Evolutionary conservation across 208 protist genomes (phyloP).

Genomic region (Leishmania major): DNA sequence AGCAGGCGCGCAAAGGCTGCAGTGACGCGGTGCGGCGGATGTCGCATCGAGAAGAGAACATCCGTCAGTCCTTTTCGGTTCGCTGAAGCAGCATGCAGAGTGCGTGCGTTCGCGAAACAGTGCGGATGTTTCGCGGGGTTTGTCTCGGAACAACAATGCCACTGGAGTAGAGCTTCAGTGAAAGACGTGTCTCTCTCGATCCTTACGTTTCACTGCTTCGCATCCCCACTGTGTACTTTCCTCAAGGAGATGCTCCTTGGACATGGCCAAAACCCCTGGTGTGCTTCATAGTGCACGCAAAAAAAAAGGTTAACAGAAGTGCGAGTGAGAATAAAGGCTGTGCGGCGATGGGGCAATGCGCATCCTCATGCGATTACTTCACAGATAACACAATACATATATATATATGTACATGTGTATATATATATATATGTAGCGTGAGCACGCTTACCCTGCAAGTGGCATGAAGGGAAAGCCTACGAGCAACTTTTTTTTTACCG

Average conservation of each 20-base stretch:
- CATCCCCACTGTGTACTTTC: not conserved
- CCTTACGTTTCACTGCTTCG: not conserved
- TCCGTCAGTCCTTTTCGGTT: constrained; percentile 65
- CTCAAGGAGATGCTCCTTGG: not conserved
- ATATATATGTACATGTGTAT: not conserved
- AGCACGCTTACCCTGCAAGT: not conserved
- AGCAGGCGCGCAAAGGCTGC: constrained; percentile 55
- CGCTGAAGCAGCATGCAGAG: constrained; percentile 10
- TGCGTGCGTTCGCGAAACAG: not conserved
- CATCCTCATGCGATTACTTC: not conserved
- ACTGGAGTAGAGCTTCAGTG: not conserved
- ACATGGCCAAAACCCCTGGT: too few species aligned
- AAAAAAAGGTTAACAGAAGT: not conserved
- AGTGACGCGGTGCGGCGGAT: constrained; percentile 65
- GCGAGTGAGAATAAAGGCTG: not conserved
- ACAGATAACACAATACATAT: not conserved
- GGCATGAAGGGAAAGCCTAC: not conserved
- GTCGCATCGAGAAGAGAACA: constrained; percentile 74
- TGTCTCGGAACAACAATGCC: not conserved
- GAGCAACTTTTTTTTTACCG: not conserved
- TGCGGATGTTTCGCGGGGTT: not conserved
- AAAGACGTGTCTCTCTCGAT: not conserved
- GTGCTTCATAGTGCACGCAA: not conserved
- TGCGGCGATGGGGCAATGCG: not conserved
- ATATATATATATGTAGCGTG: not conserved